Base-by-base conservation (phyloP, 2,329 filamentous ascomycete species). In the Beauveria medogensis region DNA sequence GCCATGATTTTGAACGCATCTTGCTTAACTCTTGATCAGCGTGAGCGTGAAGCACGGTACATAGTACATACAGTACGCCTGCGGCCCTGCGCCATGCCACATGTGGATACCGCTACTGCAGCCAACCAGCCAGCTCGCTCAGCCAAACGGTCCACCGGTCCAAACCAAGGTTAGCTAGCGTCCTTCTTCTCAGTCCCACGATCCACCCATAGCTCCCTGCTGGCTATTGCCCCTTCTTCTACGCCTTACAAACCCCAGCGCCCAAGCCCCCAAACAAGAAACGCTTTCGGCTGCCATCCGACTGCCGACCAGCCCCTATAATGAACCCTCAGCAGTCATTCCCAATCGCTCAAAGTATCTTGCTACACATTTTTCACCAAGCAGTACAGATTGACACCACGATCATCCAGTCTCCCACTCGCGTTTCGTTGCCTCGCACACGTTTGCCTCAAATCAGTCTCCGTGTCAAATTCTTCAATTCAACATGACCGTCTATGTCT, bases 281-380 rank as follows among this genome's bases (percentile, higher is more conserved):
- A 46, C 22, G 37, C 47, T 44, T 50, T 60, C 58, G 58, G 58
- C 43, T 54, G 58, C 24, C 58, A 60, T 54, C 51, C 58, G 58
- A 55, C 51, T 55, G 43, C 58, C 58, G 58, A 55, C 50, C 12
- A 24, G 48, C 47, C 34, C 22, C 20, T 22, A 22, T 20, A 22
- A 40, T 14, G 20, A 52, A 14, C 41, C 24, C 18, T 20, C 14
- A 28, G 26, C 18, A 20, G 34, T 14, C 12, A 37, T 37, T 37
- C 16, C 34, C 34, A 37, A 37, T 37, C 34, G 34, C 34, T 37
- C 46, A 44, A 50, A 54, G 34, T 41, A 37, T 10, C 7, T 43
- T 26, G 18, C 28, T 22, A n/a, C 26, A 16, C 28, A 6, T 6
- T n/a, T 12, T 20, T 6, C 28, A 26, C 12, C 18, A 26, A 9